A percentile compares a stretch with the other conserved stretches of the same genome.
Evolutionary conservation across 2,329 filamentous ascomycete species (phyloP).

Genomic region (Dactylonectria estremocensis): DNA sequence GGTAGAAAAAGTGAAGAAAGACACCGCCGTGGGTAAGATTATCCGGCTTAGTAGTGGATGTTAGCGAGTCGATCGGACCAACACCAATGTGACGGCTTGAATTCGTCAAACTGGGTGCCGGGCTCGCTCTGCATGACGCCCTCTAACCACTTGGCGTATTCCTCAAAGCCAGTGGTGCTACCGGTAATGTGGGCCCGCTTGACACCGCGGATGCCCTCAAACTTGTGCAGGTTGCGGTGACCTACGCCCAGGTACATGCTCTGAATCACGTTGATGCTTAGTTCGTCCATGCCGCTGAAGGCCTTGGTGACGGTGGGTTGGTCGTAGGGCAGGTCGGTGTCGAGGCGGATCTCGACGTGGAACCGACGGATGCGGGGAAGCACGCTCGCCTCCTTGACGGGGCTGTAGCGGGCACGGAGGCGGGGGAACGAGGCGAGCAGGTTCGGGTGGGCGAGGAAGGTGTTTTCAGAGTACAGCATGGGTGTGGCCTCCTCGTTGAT

Average conservation of each 20-base stretch:
- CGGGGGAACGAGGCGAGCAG: constrained; percentile 60
- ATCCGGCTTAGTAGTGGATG: constrained; percentile 38
- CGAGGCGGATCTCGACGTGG: constrained; percentile 59
- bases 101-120: constrained; percentile 41
- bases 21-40: neutral
- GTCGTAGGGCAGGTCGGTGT: constrained; percentile 55
- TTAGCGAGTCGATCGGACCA: constrained; percentile 46
- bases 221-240: constrained; percentile 55
- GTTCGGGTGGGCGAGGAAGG: constrained; percentile 59
- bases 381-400: constrained; percentile 49
- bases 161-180: constrained; percentile 58
- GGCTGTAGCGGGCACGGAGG: constrained; percentile 53
- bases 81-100: constrained; percentile 37
- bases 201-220: constrained; percentile 61
- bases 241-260: constrained; percentile 57
- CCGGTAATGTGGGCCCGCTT: constrained; percentile 54
- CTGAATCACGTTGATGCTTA: constrained; percentile 59
- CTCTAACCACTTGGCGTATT: constrained; percentile 60
- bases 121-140: constrained; percentile 53
- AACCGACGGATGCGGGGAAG: constrained; percentile 56
- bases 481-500: constrained; percentile 58
- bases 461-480: constrained; percentile 61
- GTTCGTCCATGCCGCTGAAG: constrained; percentile 56
- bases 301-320: constrained; percentile 49
- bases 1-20: neutral